phyloP scores from a whole-genome alignment of 192 early-diverging fungal genomes.

The Oehlia diaphana region DNA sequence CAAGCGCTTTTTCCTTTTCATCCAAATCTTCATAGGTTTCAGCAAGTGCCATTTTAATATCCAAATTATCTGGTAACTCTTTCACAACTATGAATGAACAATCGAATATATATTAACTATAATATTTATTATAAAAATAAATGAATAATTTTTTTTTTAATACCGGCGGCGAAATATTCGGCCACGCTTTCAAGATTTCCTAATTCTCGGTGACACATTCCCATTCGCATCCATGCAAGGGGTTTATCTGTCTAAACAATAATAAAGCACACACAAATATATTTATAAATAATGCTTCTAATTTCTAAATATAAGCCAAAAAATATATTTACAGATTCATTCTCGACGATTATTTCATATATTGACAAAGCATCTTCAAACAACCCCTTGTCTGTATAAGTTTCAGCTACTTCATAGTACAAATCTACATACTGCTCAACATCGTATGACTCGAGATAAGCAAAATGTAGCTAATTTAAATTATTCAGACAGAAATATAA shows the following conservation, averaged over 20 bases:
- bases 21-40: slow-evolving; percentile 75
- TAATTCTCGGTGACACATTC: slow-evolving; percentile 62
- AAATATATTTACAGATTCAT: slow-evolving; percentile 42
- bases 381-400: slow-evolving; percentile 64
- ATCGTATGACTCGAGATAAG: slow-evolving; percentile 52
- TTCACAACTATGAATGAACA: slow-evolving; percentile 44
- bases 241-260: slow-evolving; percentile 15
- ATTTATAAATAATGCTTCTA: too few species aligned
- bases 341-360: slow-evolving; percentile 51
- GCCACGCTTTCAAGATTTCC: slow-evolving; percentile 60
- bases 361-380: slow-evolving; percentile 64
- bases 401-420: slow-evolving; percentile 73
- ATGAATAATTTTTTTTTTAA: background rate
- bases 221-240: slow-evolving; percentile 50
- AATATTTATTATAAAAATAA: background rate
- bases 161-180: slow-evolving; percentile 60
- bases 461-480: slow-evolving; percentile 64
- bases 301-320: background rate
- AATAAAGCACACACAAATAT: background rate
- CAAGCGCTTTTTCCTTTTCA: slow-evolving; percentile 49
- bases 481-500: background rate
- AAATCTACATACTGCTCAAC: slow-evolving; percentile 63
- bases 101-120: background rate
- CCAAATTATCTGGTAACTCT: slow-evolving; percentile 61
- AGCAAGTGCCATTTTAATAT: slow-evolving; percentile 68